Conservation (phyloP, 2,329 filamentous ascomycete species). For the Aureobasidium sp. region DNA sequence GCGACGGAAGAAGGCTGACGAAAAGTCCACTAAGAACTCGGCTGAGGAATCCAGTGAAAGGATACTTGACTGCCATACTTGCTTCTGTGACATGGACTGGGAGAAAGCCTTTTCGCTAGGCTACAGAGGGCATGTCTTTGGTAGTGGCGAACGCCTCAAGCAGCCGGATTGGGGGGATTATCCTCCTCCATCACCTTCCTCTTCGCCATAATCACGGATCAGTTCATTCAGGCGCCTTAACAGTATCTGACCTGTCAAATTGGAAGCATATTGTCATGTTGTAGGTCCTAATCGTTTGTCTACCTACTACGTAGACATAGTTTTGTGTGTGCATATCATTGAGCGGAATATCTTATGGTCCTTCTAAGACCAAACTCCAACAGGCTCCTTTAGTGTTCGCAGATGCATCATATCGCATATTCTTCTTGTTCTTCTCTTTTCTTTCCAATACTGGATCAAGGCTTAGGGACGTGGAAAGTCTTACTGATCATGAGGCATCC, state of each 20-base stretch:
- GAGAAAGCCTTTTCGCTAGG: neutral
- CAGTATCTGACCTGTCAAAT: too few relatives aligned
- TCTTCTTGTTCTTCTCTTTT: neutral
- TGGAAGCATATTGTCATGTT: neutral
- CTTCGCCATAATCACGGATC: neutral
- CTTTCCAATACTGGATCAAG: slow-evolving; percentile 27
- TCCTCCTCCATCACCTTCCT: neutral
- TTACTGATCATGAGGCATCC: slow-evolving; percentile 94
- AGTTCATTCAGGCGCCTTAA: neutral
- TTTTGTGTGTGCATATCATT: neutral
- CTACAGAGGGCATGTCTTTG: neutral
- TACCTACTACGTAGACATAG: neutral
- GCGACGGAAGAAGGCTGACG: neutral
- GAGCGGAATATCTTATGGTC: neutral
- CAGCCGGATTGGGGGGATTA: neutral
- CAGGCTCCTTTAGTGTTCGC: neutral
- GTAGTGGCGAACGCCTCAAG: neutral
- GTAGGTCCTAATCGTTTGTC: neutral
- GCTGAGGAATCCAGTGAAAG: neutral
- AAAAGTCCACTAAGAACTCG: neutral
- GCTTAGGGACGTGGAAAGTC: slow-evolving; percentile 91
- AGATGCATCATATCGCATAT: neutral
- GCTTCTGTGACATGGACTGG: neutral
- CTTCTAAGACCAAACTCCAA: neutral
- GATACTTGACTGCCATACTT: neutral